These are phyloP conservation scores for Coemansia sp. DNA, from an alignment of 192 early-diverging fungal genomes.

Conservation along the genomic window DNA sequence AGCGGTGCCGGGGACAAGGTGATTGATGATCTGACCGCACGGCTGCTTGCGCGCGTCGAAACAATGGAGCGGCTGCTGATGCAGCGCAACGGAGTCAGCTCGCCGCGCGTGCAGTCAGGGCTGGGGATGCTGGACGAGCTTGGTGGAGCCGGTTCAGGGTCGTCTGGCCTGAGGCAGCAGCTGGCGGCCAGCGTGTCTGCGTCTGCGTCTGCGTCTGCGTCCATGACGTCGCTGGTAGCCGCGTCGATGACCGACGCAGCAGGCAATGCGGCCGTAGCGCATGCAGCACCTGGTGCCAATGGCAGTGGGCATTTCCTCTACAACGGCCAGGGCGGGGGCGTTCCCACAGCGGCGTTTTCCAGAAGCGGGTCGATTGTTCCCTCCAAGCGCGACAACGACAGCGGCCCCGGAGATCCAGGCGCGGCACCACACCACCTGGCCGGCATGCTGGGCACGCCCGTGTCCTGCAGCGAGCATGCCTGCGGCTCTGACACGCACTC, in stretches of 20 bases:
- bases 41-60: slow-evolving; percentile 49
- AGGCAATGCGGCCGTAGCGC: not conserved
- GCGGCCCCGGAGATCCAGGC: not conserved
- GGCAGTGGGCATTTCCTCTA: not conserved
- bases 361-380: slow-evolving; percentile 3
- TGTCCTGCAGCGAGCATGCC: not conserved
- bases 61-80: slow-evolving; percentile 54
- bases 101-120: slow-evolving; percentile 18
- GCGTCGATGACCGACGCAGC: not conserved
- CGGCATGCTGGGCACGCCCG: not conserved
- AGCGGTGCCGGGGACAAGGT: not conserved
- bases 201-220: too few relatives aligned
- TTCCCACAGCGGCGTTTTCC: not conserved
- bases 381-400: slow-evolving; percentile 6
- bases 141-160: not conserved
- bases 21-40: slow-evolving; percentile 34
- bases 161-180: not conserved
- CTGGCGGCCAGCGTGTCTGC: not conserved
- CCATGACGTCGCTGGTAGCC: too few relatives aligned
- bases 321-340: not conserved
- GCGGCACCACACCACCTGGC: not conserved
- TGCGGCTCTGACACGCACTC: not conserved
- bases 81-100: slow-evolving; percentile 41
- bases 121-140: slow-evolving; percentile 1
- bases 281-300: not conserved